Conservation (phyloP, 495 filamentous ascomycete species). For the Gamarada debralockiae region DNA sequence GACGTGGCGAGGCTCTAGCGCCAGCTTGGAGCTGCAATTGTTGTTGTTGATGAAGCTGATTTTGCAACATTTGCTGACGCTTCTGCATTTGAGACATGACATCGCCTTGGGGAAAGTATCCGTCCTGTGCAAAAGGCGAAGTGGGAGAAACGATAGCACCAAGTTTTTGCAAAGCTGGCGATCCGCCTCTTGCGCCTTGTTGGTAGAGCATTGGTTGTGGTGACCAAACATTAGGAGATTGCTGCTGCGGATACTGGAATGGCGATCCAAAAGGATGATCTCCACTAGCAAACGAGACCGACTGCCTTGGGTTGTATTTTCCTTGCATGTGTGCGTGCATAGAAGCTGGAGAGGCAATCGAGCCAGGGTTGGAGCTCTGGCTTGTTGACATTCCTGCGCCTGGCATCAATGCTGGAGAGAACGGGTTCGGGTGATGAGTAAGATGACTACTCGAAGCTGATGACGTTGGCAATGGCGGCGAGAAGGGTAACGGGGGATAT, state of each 20-base stretch:
- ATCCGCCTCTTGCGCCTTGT: constrained; percentile 50
- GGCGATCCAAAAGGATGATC: constrained; percentile 34
- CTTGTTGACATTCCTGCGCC: constrained; percentile 45
- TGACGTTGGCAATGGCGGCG: constrained; percentile 65
- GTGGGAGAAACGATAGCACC: constrained; percentile 43
- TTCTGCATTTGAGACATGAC: constrained; percentile 41
- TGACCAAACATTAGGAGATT: constrained; percentile 47
- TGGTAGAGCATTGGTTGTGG: constrained; percentile 50
- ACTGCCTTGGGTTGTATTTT: constrained; percentile 51
- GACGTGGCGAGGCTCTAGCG: constrained; percentile 49
- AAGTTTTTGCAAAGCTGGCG: constrained; percentile 50
- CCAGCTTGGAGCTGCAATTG: constrained; percentile 45
- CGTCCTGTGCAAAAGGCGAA: constrained; percentile 47
- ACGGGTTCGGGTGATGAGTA: constrained; percentile 53
- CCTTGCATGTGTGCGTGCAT: constrained; percentile 37
- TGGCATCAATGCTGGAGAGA: constrained; percentile 52
- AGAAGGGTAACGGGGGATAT: constrained; percentile 62
- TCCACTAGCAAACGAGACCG: constrained; percentile 41
- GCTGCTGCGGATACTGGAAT: constrained; percentile 39
- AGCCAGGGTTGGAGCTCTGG: constrained; percentile 55
- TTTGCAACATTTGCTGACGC: constrained; percentile 56
- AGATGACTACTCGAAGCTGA: constrained; percentile 60
- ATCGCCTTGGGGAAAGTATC: constrained; percentile 28
- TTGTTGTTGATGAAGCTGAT: constrained; percentile 49
- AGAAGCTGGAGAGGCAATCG: constrained; percentile 51